A percentile compares a stretch with the other conserved stretches of the same genome.
These are phyloP conservation scores for Arabis hirsuta DNA, from an alignment of 345 rosid species.

Conservation along the genomic window DNA sequence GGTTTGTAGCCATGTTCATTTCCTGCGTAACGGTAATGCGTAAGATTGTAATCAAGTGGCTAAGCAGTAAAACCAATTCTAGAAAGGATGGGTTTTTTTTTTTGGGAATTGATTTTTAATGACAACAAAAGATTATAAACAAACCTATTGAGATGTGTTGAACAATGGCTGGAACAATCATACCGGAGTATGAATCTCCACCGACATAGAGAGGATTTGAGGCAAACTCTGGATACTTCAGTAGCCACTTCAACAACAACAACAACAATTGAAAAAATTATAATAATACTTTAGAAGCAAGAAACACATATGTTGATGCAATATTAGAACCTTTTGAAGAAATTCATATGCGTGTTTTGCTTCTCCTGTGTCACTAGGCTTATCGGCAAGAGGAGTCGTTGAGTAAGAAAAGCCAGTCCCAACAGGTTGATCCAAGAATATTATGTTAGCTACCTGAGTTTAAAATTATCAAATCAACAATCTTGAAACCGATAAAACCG, in stretches of 20 bases:
- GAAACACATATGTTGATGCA: no score
- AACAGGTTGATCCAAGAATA: slow-evolving; percentile 52
- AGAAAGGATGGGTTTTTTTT: no score
- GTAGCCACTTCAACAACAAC: neutral
- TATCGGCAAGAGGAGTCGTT: slow-evolving; percentile 35
- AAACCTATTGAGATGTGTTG: slow-evolving; percentile 1
- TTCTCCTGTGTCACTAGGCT: slow-evolving; percentile 47
- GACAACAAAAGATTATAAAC: no score
- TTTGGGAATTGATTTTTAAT: no score
- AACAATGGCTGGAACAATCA: slow-evolving; percentile 8
- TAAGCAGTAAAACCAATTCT: no score
- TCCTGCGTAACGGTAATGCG: neutral
- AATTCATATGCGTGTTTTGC: no score
- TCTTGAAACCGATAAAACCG: neutral
- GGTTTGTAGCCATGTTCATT: no score
- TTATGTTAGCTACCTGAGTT: slow-evolving; percentile 34
- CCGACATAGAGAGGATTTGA: slow-evolving; percentile 17
- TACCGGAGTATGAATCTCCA: slow-evolving; percentile 11
- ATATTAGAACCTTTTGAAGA: slow-evolving; percentile 1
- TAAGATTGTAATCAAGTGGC: no score
- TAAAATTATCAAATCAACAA: no score
- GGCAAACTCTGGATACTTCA: slow-evolving; percentile 18
- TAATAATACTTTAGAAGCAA: no score
- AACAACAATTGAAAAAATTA: neutral
- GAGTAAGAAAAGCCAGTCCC: no score